Evolutionary conservation across 2,329 filamentous ascomycete genomes (phyloP), one percentile per base, ranked within the genome.

Genomic region (Coniella vitis): DNA sequence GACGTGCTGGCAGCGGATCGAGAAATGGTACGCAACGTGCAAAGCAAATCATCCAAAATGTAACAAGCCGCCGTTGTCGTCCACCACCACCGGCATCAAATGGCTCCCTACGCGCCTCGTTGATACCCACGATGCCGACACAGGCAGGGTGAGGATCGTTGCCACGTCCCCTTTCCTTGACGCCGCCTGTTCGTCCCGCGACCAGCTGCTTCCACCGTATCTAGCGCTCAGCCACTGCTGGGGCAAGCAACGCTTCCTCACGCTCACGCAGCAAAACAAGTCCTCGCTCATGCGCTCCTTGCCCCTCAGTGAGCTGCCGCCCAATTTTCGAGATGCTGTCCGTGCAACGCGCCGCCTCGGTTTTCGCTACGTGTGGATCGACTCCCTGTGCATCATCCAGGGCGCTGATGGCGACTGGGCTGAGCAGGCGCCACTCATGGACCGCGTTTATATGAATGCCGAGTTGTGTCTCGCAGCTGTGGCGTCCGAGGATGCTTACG

Each of bases 171-270:
- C 22, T n/a, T 8, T 41, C 21, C 16, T 16, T 14, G 13, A n/a
- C 10, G 5, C 25, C 10, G 25, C 25, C 25, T 4, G 14, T 2
- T 7, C n/a, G 17, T 38, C 19, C n/a, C 4, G n/a, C n/a, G 20
- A 17, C 38, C 38, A n/a, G 21, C 37, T 21, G 12, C 7, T 21
- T 8, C 38, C 21, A 16, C 36, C 36, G 7, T 41, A 41, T n/a
- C 38, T 41, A 17, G 29, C 37, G n/a, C 25, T 47, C 20, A 47
- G 45, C 37, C 38, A 47, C 19, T 38, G 45, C 25, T 47, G 45
- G 45, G 45, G 45, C 5, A 40, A 38, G n/a, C 13, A 12, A 8
- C 1, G 13, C 7, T 19, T 8, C 8, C 32, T 39, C 25, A 47
- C 38, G 17, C 21, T 47, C 22, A 47, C 36, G 3, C 17, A 22